Evolutionary conservation across 2,329 filamentous ascomycete genomes (phyloP), one percentile per base, ranked within the genome.

Genomic region (Ophiobolus disseminans): DNA sequence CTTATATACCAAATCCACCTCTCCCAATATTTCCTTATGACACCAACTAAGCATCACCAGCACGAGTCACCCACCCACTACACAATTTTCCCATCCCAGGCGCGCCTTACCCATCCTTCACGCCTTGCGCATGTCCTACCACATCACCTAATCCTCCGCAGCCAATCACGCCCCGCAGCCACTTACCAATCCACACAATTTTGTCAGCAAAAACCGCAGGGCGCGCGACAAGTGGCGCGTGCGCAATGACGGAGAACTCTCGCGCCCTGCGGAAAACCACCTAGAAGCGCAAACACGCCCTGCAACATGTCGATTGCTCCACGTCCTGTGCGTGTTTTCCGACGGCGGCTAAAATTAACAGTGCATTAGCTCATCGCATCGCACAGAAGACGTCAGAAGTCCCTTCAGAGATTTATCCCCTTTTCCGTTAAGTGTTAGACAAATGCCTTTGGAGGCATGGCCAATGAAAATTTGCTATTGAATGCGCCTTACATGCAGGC

Each of bases 391-490:
- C 17, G 21, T 31, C 45, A 48, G 51, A 51, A n/a, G n/a, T n/a
- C n/a, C 51, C 55, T 49, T 57, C 55, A 57, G 51, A 55, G 54
- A 57, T 37, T 50, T 57, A 54, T 55, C 40, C 50, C 26, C 48
- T 48, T 48, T 32, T 40, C 46, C 46, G 46, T 49, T 45, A 45
- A 49, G 40, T 49, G 46, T 45, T 49, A 44, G 40, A 37, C 20
- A 31, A 40, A 35, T 59, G 40, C 57, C 57, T 54, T 50, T 50
- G 52, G 54, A 26, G 57, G 54, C 44, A 46, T 46, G 43, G 43
- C 43, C 43, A 46, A 46, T 40, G 43, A 46, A 46, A 46, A 46
- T 46, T 46, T 46, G 36, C 37, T 46, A 40, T 40, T 46, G 43
- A 19, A 19, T 34, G 26, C 28, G 40, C 40, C 26, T 26, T 9